Evolutionary conservation across 2,329 filamentous ascomycete species (phyloP).

Genomic region (Fusarium begoniae): DNA sequence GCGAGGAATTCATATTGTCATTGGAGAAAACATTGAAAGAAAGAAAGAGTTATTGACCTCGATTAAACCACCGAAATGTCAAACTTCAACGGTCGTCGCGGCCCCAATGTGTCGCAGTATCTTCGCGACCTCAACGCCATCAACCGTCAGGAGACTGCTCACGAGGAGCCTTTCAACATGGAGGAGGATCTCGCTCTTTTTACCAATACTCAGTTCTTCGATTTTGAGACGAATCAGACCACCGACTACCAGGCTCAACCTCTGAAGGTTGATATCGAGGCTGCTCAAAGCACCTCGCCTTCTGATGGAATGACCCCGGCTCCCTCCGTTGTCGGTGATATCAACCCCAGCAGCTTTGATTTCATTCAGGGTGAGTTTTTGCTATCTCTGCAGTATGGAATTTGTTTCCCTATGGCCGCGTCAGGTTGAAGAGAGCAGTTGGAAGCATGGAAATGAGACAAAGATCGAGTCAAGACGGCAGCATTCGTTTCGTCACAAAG

Average conservation of each 20-base stretch:
- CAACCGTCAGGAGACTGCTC: conserved; percentile 65
- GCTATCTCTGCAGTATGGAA: neutral
- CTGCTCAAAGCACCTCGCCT: conserved; percentile 45
- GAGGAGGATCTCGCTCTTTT: conserved; percentile 81
- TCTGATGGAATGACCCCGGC: conserved; percentile 52
- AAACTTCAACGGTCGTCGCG: conserved; percentile 78
- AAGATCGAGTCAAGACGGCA: neutral
- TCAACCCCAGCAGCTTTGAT: conserved; percentile 54
- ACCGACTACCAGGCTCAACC: conserved; percentile 64
- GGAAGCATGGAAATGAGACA: neutral
- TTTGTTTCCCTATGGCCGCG: neutral
- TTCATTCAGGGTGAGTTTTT: conserved; percentile 60
- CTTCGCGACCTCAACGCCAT: conserved; percentile 85
- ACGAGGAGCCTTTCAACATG: conserved; percentile 68
- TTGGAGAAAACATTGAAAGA: neutral
- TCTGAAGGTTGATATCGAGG: conserved; percentile 53
- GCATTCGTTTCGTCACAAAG: neutral
- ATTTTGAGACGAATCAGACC: conserved; percentile 74
- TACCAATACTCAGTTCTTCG: conserved; percentile 84
- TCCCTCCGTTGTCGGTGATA: conserved; percentile 56
- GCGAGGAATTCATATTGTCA: conserved; percentile 11
- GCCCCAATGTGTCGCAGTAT: conserved; percentile 89
- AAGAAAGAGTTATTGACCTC: neutral
- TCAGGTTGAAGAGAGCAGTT: neutral
- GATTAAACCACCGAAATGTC: conserved; percentile 63